Conservation (phyloP, 164 flowering plant genomes). For the Magnolia kwangsiensis region DNA sequence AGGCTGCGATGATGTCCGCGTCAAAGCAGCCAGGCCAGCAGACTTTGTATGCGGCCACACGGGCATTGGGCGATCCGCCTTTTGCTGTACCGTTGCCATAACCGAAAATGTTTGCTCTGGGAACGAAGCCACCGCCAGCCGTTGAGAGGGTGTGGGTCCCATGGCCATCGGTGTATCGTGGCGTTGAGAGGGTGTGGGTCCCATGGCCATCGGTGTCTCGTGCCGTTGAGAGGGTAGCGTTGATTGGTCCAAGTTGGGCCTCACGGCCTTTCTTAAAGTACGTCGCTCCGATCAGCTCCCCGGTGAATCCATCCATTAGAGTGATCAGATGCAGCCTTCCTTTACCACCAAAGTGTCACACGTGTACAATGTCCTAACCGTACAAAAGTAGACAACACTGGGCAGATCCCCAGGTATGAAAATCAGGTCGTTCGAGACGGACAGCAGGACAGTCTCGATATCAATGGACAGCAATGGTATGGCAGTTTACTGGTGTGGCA, state of each 20-base stretch:
- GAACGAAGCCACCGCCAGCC: conserved; percentile 62
- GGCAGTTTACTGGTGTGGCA: too few species aligned
- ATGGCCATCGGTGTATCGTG: conserved; percentile 43
- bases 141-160: conserved; percentile 77
- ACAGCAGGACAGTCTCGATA: too few species aligned
- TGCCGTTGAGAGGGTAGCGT: conserved; percentile 24
- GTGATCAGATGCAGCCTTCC: too few species aligned
- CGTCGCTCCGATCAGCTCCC: conserved; percentile 58
- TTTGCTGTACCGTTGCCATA: conserved; percentile 63
- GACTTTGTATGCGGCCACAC: conserved; percentile 55
- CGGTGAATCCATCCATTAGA: conserved; percentile 5
- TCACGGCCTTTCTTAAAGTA: conserved; percentile 19
- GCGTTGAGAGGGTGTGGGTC: too few species aligned
- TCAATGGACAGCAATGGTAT: too few species aligned
- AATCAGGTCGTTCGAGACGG: too few species aligned
- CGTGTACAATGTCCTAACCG: too few species aligned
- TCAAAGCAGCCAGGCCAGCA: conserved; percentile 41
- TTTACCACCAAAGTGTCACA: too few species aligned
- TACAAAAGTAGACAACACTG: too few species aligned
- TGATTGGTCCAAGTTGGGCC: background rate
- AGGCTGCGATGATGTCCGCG: conserved; percentile 51
- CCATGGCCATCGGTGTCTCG: too few species aligned
- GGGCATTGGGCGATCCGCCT: conserved; percentile 63
- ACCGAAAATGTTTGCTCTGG: conserved; percentile 43
- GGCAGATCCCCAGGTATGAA: too few species aligned